Base-by-base conservation (phyloP, 352 stramenopile genomes). In the Globisporangium spiculum region DNA sequence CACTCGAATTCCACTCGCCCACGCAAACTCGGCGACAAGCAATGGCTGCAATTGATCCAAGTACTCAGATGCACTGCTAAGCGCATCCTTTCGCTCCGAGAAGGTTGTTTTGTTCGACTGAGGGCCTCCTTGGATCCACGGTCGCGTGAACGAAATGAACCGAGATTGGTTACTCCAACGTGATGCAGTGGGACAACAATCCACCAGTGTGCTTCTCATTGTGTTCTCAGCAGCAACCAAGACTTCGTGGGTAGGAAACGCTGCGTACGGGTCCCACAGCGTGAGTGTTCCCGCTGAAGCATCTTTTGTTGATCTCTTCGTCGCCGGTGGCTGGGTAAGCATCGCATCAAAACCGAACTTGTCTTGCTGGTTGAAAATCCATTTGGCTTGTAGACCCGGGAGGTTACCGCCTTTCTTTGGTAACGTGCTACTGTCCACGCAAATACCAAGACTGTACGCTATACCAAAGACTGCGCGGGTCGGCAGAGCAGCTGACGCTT, bases 331-430 rank as follows among this genome's bases (percentile, higher is more conserved):
- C n/a, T 26, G 55, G 16, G 20, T 10, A 52, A 78, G 79, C 8
- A 91, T 66, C 1, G 75, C 73, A 61, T 93, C 85, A 50, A 83
- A 91, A 0, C 80, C 82, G 8, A 79, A 73, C 1, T 76, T 56
- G 18, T 71, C 68, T 7, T 60, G 48, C 52, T 93, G 81, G 2
- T 50, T 66, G 10, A 14, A 52, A 18, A 87, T 72, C 85, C 83
- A 93, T 2, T 68, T 54, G 1, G 60, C 38, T 7, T 56, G 63
- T 24, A 81, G 46, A 38, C 66, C 73, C 0, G 22, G 6, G 4
- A 55, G 16, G 6, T 22, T 30, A 36, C 46, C 60, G 44, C 58
- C 58, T 2, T 54, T 53, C 18, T 22, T 64, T 4, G 65, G 65
- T 34, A 53, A 61, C 1, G 26, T 59, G 0, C 30, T 41, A 2